Evolutionary conservation across 768 basidiomycete species (phyloP).

Genomic region (Glaciozyma martinii): DNA sequence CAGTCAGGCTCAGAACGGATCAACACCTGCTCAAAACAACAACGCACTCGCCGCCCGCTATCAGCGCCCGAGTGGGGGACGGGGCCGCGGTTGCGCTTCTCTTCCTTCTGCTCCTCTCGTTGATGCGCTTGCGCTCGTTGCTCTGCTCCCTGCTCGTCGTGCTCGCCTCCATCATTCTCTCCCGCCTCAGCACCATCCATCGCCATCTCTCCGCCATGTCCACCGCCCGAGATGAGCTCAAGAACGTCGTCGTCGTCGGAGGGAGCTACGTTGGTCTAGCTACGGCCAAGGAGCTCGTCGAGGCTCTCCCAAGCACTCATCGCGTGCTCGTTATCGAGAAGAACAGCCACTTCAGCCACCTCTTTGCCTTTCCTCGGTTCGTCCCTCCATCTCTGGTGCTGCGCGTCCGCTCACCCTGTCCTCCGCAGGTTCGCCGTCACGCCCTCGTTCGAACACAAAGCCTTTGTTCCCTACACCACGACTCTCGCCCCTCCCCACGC

Average conservation of each 20-base stretch:
- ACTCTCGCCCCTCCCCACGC: slow-evolving; percentile 11
- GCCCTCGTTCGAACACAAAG: slow-evolving; percentile 58
- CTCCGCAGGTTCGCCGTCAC: slow-evolving; percentile 52
- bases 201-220: background rate
- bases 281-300: slow-evolving; percentile 16
- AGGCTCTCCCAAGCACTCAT: slow-evolving; percentile 45
- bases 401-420: background rate
- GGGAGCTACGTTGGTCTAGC: slow-evolving; percentile 49
- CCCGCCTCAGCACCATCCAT: background rate
- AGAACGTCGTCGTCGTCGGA: slow-evolving; percentile 49
- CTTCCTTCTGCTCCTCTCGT: background rate
- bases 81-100: too few species aligned
- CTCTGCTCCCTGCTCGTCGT: background rate
- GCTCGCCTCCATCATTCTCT: background rate
- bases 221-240: slow-evolving; percentile 29
- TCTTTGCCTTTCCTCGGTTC: background rate
- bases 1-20: too few species aligned
- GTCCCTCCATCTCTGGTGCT: background rate
- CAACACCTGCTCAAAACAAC: too few species aligned
- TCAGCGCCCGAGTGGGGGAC: too few species aligned
- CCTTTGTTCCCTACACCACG: slow-evolving; percentile 51
- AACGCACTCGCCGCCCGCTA: too few species aligned
- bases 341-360: slow-evolving; percentile 41
- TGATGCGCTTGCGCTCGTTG: background rate
- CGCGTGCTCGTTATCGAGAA: slow-evolving; percentile 53